phyloP scores from a whole-genome alignment of 2,329 filamentous ascomycete genomes.

The Colletotrichum sp. region DNA sequence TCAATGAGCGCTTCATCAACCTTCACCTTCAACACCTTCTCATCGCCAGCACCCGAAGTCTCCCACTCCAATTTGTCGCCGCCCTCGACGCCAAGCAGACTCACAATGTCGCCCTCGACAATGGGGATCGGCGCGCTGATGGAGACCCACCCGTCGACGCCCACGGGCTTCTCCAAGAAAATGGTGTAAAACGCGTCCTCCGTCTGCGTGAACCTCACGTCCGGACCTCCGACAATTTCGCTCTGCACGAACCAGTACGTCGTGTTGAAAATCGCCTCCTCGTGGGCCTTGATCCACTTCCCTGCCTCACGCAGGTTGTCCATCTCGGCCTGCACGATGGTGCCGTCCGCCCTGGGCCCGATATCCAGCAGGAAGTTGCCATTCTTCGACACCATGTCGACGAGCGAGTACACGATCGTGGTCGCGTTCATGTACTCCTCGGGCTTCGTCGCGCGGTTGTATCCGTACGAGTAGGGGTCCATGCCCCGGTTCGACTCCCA shows the following conservation, averaged over 20 bases:
- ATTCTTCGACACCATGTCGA: conserved; percentile 60
- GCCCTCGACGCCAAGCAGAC: conserved; percentile 45
- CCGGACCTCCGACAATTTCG: conserved; percentile 36
- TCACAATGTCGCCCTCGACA: conserved; percentile 45
- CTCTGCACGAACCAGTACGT: conserved; percentile 57
- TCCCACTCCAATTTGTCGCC: conserved; percentile 18
- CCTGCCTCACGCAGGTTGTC: conserved; percentile 55
- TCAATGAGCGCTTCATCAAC: conserved; percentile 30
- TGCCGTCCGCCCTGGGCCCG: conserved; percentile 60
- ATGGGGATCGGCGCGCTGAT: conserved; percentile 51
- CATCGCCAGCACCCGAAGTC: conserved; percentile 11
- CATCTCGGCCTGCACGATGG: conserved; percentile 53
- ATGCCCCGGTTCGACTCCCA: conserved; percentile 66
- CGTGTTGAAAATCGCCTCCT: conserved; percentile 62
- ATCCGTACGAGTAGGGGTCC: conserved; percentile 65
- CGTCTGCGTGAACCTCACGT: conserved; percentile 57
- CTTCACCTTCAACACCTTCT: conserved; percentile 22
- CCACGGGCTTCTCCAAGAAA: conserved; percentile 44
- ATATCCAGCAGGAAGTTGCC: conserved; percentile 63
- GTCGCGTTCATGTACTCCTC: conserved; percentile 57
- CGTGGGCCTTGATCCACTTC: conserved; percentile 57
- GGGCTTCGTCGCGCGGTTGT: conserved; percentile 58
- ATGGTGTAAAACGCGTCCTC: conserved; percentile 58
- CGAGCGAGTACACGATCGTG: conserved; percentile 49
- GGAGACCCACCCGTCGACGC: conserved; percentile 35